Base-by-base conservation (phyloP, 1,284 basidiomycete genomes). In the Puccinia triticina region DNA sequence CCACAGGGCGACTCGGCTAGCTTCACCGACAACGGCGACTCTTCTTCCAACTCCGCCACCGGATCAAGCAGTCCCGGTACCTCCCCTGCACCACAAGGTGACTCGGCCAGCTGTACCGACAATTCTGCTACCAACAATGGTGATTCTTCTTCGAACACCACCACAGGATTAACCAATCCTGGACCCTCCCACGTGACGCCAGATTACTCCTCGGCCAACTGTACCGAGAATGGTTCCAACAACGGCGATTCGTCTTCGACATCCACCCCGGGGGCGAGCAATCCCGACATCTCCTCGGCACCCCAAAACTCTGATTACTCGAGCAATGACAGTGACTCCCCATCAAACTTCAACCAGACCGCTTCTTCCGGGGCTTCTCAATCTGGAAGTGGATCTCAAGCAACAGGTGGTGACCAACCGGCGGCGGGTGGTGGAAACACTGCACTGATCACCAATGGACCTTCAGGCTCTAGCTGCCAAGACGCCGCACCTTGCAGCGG, bases 111-210 rank as follows among this genome's bases (percentile, higher is more conserved):
- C 64, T 66, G 37, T 43, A 43, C 37, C 37, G 64, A 66, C 16
- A 43, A 43, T n/a, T n/a, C n/a, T 40, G 23, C 64, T 32, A 66
- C 64, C 48, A 50, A 50, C 18, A 40, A 32, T 40, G 16, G 64
- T 66, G 37, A 66, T 43, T 66, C 64, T 32, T 66, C 64, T 66
- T 66, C 32, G 18, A 66, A 66, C 64, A 4, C 61, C 61, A 12
- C 32, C 32, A 26, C 61, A 37, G 32, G 8, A 64, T 34, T 37
- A 40, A 40, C 4, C 64, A 8, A 43, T 66, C 4, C 64, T 21
- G 23, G 34, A 21, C 40, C 18, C 64, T 66, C 64, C 34, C 29
- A 12, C 43, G 37, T 10, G 3, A 11, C 37, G 34, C 16, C 21
- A 23, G 4, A 66, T 5, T 34, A 66, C 18, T 40, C 7, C n/a